phyloP scores from a whole-genome alignment of 148 eudicot species.

The Heliosperma pusillum region DNA sequence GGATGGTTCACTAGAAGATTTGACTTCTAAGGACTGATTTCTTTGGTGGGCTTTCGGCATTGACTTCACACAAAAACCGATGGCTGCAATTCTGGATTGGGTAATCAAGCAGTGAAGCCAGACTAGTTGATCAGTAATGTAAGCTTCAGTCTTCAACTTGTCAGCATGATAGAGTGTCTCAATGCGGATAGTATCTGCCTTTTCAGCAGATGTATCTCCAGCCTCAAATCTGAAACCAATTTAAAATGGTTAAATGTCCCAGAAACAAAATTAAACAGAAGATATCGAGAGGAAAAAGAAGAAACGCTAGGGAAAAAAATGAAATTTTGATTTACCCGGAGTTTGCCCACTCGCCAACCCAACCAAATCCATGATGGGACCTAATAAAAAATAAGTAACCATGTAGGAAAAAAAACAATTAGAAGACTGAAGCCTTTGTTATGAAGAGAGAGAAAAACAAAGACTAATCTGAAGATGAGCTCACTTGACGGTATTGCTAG shows the following conservation, averaged over 20 bases:
- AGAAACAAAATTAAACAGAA: too few species aligned
- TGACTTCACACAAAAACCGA: constrained; percentile 24
- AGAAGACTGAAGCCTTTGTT: constrained; percentile 11
- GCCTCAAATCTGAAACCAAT: constrained; percentile 50
- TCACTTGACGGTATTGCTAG: constrained; percentile 82
- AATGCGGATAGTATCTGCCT: constrained; percentile 49
- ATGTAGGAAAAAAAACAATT: not conserved
- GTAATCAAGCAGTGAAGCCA: constrained; percentile 74
- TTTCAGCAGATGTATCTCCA: constrained; percentile 42
- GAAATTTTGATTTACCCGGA: constrained; percentile 57
- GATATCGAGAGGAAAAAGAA: too few species aligned
- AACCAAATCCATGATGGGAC: constrained; percentile 94
- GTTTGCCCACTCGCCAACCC: constrained; percentile 99
- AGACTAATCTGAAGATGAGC: constrained; percentile 18
- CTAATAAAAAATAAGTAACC: constrained; percentile 32
- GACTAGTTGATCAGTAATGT: constrained; percentile 55
- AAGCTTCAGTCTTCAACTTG: constrained; percentile 64
- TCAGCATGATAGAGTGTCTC: constrained; percentile 91
- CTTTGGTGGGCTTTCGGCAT: constrained; percentile 21
- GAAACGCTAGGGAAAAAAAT: not conserved
- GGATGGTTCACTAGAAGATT: constrained; percentile 17
- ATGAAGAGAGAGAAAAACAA: constrained; percentile 4
- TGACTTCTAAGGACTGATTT: constrained; percentile 14
- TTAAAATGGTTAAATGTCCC: not conserved
- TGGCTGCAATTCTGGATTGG: constrained; percentile 33